These are phyloP conservation scores for Aspergillus tubingensis DNA, from an alignment of 2,329 filamentous ascomycete genomes.

Conservation along the genomic window DNA sequence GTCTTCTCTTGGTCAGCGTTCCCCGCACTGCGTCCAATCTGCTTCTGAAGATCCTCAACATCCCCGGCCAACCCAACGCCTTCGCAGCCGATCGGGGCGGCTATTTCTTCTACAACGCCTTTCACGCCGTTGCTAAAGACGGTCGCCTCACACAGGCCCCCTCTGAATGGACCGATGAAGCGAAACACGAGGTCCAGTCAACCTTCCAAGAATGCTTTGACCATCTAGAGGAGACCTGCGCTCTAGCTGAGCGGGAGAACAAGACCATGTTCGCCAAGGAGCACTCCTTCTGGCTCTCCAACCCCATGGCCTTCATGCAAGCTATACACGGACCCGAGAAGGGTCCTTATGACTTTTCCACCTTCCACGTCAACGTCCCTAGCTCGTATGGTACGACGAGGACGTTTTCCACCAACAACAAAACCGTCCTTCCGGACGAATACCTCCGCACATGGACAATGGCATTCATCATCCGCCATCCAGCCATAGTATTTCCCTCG, in stretches of 20 bases:
- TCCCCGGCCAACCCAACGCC: conserved; percentile 31
- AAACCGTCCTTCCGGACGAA: not conserved
- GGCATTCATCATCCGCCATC: conserved; percentile 3
- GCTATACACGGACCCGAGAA: conserved; percentile 10
- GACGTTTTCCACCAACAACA: conserved; percentile 23
- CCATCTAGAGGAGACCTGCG: conserved; percentile 26
- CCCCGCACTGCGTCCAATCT: conserved; percentile 39
- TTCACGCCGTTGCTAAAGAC: conserved; percentile 11
- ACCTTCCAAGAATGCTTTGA: conserved; percentile 32
- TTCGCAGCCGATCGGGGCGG: conserved; percentile 23
- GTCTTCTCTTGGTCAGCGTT: conserved; percentile 27
- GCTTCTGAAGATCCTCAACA: conserved; percentile 31
- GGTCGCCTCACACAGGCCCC: conserved; percentile 21
- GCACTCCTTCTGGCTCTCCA: conserved; percentile 34
- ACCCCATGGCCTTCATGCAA: conserved; percentile 24
- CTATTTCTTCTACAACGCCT: conserved; percentile 33
- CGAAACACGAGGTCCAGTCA: conserved; percentile 25
- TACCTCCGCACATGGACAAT: conserved; percentile 3
- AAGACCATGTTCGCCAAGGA: conserved; percentile 41
- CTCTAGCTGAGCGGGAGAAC: conserved; percentile 23
- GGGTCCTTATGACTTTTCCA: conserved; percentile 8
- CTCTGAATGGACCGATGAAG: conserved; percentile 30
- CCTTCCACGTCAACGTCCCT: conserved; percentile 21
- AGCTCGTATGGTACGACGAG: conserved; percentile 17
- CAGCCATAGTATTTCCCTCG: not conserved